phyloP scores from a whole-genome alignment of 1,284 basidiomycete species.

The Golubevia pallescens region DNA sequence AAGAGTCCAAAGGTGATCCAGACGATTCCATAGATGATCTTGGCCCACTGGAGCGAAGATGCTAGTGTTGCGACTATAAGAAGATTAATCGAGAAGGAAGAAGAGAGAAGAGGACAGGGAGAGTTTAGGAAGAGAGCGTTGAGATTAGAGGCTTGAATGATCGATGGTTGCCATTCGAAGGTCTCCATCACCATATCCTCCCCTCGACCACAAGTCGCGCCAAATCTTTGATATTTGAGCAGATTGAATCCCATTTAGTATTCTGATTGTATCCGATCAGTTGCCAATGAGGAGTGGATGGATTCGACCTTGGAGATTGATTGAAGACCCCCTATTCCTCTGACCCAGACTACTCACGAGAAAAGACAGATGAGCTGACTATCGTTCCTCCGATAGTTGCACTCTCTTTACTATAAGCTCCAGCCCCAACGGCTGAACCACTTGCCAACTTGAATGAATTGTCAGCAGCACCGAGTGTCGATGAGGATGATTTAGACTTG shows the following conservation, averaged over 20 bases:
- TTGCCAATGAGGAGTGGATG: too few relatives aligned
- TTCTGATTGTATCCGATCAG: too few relatives aligned
- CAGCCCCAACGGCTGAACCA: not conserved
- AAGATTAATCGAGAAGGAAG: constrained; percentile 11
- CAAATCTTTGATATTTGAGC: too few relatives aligned
- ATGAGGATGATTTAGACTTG: not conserved
- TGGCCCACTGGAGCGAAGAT: constrained; percentile 20
- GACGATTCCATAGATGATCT: constrained; percentile 33
- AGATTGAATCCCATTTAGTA: too few relatives aligned
- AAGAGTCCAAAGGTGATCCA: constrained; percentile 37
- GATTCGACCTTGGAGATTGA: too few relatives aligned
- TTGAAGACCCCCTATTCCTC: too few relatives aligned
- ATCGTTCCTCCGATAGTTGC: not conserved
- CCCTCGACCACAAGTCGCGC: too few relatives aligned
- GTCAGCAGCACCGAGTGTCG: not conserved
- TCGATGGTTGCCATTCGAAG: too few relatives aligned
- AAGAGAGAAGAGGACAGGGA: constrained; percentile 7
- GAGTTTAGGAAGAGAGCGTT: constrained; percentile 17
- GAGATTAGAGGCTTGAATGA: not conserved
- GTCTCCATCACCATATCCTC: too few relatives aligned
- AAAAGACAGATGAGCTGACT: not conserved
- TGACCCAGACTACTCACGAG: constrained; percentile 1
- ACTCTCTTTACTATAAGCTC: not conserved
- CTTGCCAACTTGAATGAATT: not conserved
- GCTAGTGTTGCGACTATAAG: not conserved